Percentiles rank a stretch among this genome's conserved stretches.
These are phyloP conservation scores for Coniochaeta sp. DNA, from an alignment of 2,329 filamentous ascomycete species.

Conservation along the genomic window DNA sequence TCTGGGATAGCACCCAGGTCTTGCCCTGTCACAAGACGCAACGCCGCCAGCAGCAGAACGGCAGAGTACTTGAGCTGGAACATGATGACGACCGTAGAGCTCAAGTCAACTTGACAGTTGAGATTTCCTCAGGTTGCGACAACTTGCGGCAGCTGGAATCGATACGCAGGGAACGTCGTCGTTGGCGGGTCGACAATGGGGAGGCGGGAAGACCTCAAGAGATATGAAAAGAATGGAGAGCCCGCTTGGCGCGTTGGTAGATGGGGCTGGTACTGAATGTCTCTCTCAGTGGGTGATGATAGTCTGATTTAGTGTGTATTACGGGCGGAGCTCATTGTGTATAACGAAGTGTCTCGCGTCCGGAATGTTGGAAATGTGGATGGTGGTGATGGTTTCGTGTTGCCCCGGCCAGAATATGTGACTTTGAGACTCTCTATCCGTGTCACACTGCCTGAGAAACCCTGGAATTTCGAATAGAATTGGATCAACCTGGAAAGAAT, in stretches of 20 bases:
- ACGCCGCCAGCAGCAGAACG: not conserved
- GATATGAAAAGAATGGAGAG: not conserved
- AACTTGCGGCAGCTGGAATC: not conserved
- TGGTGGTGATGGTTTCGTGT: not conserved
- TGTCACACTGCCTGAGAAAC: not conserved
- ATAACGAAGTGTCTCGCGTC: not conserved
- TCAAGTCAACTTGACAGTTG: not conserved
- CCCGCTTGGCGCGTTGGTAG: not conserved
- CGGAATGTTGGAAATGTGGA: constrained; percentile 1
- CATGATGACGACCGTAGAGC: not conserved
- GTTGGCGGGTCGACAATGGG: not conserved
- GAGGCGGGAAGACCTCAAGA: not conserved
- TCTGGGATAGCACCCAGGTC: not conserved
- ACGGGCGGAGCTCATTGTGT: constrained; percentile 1
- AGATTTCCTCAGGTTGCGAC: not conserved
- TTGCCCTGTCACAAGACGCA: not conserved
- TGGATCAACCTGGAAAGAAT: constrained; percentile 1
- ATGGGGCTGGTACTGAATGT: too few species aligned
- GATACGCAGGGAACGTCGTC: not conserved
- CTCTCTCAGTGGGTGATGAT: too few species aligned
- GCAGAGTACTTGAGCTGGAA: not conserved
- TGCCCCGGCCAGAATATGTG: too few species aligned
- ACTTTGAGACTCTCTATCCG: not conserved
- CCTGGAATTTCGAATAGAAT: not conserved
- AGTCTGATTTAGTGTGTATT: not conserved